Percentiles rank a stretch among this genome's conserved stretches.
These are phyloP conservation scores for Emydomyces testavorans DNA, from an alignment of 2,329 filamentous ascomycete genomes.

Conservation along the genomic window DNA sequence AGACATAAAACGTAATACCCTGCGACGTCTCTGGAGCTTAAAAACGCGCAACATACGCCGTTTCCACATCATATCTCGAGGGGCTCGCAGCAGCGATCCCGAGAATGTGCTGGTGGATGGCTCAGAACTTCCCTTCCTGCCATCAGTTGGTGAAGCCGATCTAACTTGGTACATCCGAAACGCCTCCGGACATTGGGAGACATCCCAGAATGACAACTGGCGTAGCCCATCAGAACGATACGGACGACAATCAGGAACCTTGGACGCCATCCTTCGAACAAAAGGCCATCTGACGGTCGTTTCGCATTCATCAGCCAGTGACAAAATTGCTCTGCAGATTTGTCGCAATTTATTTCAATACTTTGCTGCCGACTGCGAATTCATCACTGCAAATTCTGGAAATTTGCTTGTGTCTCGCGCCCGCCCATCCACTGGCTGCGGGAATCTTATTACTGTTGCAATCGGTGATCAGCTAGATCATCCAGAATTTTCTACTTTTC, in stretches of 20 bases:
- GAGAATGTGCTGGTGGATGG: conserved; percentile 18
- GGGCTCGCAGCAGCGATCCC: conserved; percentile 12
- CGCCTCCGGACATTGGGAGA: conserved; percentile 17
- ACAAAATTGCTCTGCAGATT: conserved; percentile 41
- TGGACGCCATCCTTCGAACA: conserved; percentile 45
- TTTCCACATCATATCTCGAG: conserved; percentile 24
- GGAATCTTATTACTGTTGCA: conserved; percentile 38
- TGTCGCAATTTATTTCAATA: conserved; percentile 49
- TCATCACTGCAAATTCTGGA: conserved; percentile 18
- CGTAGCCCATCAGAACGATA: conserved; percentile 26
- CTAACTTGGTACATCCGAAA: conserved; percentile 22
- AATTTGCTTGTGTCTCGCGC: not conserved
- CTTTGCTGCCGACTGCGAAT: conserved; percentile 41
- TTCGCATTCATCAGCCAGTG: conserved; percentile 19
- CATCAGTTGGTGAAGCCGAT: conserved; percentile 7
- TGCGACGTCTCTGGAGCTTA: conserved; percentile 27
- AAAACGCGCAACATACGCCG: conserved; percentile 36
- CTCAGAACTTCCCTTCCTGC: conserved; percentile 14
- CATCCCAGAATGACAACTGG: conserved; percentile 20
- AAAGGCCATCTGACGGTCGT: conserved; percentile 37
- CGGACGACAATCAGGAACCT: conserved; percentile 41
- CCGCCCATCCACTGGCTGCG: conserved; percentile 15
- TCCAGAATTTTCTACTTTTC: conserved; percentile 18
- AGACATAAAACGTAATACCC: conserved; percentile 27
- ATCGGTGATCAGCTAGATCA: conserved; percentile 19